Base-by-base conservation (phyloP, 1,284 basidiomycete genomes). In the Puccinia brachypodii region DNA sequence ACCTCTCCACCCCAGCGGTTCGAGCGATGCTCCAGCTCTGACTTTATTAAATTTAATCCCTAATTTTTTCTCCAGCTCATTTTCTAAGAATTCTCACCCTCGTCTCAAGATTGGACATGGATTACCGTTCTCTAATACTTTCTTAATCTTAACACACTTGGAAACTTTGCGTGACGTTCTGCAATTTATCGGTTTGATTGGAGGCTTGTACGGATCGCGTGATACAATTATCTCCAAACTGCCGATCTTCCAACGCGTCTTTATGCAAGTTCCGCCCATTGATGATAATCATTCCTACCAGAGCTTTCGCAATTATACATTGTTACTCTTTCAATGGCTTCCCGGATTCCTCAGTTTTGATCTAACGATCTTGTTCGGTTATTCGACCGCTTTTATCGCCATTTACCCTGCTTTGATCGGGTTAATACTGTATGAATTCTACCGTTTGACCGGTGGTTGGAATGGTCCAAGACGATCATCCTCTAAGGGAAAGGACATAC, bases 261-360 rank as follows among this genome's bases (percentile, higher is more conserved):
- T 6, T 3, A 6, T 19, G 22, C 74, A 83, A 83, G 66, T 81
- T 83, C 74, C 44, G 76, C 53, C n/a, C n/a, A n/a, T n/a, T n/a
- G n/a, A n/a, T n/a, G n/a, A 71, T 75, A 11, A 77, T 81, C 1
- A 74, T 82, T 28, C n/a, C 71, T 42, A 79, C 56, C 9, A 68
- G 74, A 14, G 79, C 47, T 11, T 82, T 79, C 3, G 62, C 72
- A 14, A 36, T 31, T 14, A 77, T 77, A 2, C 78, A 7, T 3
- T 71, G 8, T 53, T 74, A 36, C 25, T 19, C 14, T 40, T 72
- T n/a, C 69, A 53, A 72, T 84, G 83, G 6, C 76, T 85, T 9
- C 84, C 85, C 0, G 83, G 83, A 0, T 72, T 84, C 33, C 56
- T 85, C 42, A 83, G 83, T 11, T 76, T 86, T 64, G 85, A 85